Conservation (phyloP, 768 basidiomycete species). For the Suillus tomentosus region DNA sequence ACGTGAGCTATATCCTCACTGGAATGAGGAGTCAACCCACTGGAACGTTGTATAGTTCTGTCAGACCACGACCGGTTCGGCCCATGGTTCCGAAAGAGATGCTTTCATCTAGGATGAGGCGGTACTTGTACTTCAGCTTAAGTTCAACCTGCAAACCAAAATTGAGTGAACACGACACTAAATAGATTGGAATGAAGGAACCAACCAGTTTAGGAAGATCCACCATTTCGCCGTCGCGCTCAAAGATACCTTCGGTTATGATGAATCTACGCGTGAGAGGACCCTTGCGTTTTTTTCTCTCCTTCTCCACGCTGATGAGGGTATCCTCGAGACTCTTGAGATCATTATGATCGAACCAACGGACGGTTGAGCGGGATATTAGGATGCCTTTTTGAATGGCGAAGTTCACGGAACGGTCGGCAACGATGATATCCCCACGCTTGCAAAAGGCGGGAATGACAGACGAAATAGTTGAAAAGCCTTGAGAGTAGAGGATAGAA, state of each 20-base stretch:
- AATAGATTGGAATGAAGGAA: not conserved
- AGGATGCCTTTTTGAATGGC: constrained; percentile 95
- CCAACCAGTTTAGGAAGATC: constrained; percentile 91
- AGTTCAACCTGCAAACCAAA: constrained; percentile 71
- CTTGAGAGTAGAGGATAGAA: constrained; percentile 92
- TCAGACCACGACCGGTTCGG: constrained; percentile 90
- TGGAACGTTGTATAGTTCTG: constrained; percentile 92
- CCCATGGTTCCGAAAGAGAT: constrained; percentile 94
- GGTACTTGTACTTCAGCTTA: constrained; percentile 94
- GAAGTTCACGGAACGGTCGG: constrained; percentile 95
- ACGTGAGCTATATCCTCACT: constrained; percentile 8
- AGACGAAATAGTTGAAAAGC: constrained; percentile 87
- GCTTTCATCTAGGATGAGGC: constrained; percentile 91
- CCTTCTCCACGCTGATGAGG: constrained; percentile 81
- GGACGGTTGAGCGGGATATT: constrained; percentile 86
- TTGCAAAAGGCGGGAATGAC: constrained; percentile 98
- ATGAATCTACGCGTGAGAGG: constrained; percentile 92
- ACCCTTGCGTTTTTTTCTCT: constrained; percentile 77
- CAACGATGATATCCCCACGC: constrained; percentile 96
- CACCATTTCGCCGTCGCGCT: constrained; percentile 89
- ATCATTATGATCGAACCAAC: constrained; percentile 98
- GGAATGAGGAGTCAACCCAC: constrained; percentile 45
- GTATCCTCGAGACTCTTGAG: constrained; percentile 89
- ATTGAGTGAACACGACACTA: constrained; percentile 6
- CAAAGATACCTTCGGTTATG: constrained; percentile 95